Conservation (phyloP, 208 protist genomes). For the Leishmania amazonensis region DNA sequence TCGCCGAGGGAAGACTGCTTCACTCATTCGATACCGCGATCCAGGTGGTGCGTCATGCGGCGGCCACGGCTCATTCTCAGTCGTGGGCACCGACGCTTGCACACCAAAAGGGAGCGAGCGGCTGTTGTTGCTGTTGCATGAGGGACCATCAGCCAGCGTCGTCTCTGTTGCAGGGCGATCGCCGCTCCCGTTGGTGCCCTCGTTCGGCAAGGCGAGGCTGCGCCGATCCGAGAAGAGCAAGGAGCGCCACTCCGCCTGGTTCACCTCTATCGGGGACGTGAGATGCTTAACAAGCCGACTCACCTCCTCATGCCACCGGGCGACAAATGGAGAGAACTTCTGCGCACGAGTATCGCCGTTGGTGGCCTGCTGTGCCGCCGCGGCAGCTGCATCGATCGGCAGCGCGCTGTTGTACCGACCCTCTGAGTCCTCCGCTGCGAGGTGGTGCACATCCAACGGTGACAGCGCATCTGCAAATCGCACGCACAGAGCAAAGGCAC, state of each 20-base stretch:
- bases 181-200: background rate
- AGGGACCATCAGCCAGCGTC: background rate
- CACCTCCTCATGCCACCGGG: slow-evolving; percentile 25
- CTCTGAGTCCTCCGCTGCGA: background rate
- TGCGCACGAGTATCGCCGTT: background rate
- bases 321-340: background rate
- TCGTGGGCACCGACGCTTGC: background rate
- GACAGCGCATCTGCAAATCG: background rate
- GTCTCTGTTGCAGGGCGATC: background rate
- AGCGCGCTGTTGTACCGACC: background rate
- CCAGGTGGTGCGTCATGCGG: background rate
- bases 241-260: slow-evolving; percentile 9
- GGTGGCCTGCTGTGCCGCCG: background rate
- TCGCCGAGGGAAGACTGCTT: slow-evolving; percentile 9
- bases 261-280: slow-evolving; percentile 8
- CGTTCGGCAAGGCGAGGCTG: background rate
- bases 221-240: slow-evolving; percentile 4
- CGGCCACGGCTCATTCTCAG: slow-evolving; percentile 1
- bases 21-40: slow-evolving; percentile 1
- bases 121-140: background rate
- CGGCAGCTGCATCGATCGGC: background rate
- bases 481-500: slow-evolving; percentile 23
- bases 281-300: slow-evolving; percentile 3
- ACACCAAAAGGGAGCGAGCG: background rate
- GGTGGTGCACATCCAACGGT: background rate